Percentiles rank a stretch among this genome's conserved stretches.
phyloP scores from a whole-genome alignment of 371 early-diverging fungal species.

The Apophysomyces sp. region DNA sequence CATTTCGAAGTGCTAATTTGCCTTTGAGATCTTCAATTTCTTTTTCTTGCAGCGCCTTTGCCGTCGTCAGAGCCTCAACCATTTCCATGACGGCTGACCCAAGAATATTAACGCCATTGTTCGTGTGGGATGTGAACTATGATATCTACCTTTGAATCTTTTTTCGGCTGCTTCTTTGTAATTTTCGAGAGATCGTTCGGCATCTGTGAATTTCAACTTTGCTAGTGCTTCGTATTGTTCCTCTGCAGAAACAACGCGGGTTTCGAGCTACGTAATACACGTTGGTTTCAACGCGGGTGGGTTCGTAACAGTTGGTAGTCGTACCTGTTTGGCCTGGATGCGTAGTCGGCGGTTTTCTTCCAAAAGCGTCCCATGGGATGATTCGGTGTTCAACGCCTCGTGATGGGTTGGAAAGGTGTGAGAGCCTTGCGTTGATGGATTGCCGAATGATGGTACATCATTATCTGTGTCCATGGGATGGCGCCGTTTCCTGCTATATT shows the following conservation, averaged over 20 bases:
- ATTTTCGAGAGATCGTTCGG: constrained; percentile 6
- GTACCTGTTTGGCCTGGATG: not conserved
- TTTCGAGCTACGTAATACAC: not conserved
- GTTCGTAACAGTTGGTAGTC: not conserved
- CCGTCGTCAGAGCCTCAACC: not conserved
- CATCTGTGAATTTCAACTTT: constrained; percentile 9
- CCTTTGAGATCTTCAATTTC: not conserved
- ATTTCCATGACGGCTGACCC: not conserved
- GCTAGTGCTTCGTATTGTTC: constrained; percentile 8
- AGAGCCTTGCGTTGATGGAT: no score
- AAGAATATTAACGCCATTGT: not conserved
- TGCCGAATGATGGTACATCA: no score
- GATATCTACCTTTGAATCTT: constrained; percentile 5
- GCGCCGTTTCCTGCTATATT: not conserved
- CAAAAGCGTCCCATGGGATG: not conserved
- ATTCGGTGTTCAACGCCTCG: not conserved
- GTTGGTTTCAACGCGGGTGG: not conserved
- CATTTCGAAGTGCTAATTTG: not conserved
- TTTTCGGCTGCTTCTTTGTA: constrained; percentile 2
- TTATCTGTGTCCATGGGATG: not conserved
- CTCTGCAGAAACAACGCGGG: constrained; percentile 1
- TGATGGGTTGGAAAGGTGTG: no score
- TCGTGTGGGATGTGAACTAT: no score
- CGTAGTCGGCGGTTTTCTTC: not conserved
- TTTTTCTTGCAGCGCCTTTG: not conserved